Evolutionary conservation across 495 filamentous ascomycete species (phyloP), one percentile per base, ranked within the genome.

Genomic region (Penicillium soppii): DNA sequence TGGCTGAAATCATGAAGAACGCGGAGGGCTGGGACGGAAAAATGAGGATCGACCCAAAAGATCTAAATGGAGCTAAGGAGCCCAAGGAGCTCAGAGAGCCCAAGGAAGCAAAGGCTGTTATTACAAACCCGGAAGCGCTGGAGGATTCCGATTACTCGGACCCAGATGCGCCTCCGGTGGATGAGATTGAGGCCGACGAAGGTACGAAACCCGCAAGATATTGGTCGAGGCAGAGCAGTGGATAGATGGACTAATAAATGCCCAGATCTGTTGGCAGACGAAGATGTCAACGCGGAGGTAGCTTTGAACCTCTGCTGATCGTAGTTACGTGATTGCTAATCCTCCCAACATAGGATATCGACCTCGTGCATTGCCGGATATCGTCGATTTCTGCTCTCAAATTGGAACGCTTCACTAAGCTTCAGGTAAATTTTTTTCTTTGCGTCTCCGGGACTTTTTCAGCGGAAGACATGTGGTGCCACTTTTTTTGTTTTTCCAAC

Each of bases 1-100:
- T 26, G 13, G 29, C 27, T n/a, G 32, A 37, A 47, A 66, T 43
- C 32, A 74, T 76, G 65, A 78, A 74, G 53, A 75, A 89, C 62
- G 86, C 84, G 67, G 89, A 87, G 61, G 91, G 91, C 46, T 97
- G 91, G 91, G 91, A 96, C 71, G 92, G 92, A 44, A 97, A 97
- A 70, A 78, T 95, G 43, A 78, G 92, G 13, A 82, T 87, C 43
- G 86, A 84, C 53, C 80, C 69, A 35, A 78, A n/a, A n/a, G n/a
- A n/a, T n/a, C n/a, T n/a, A n/a, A n/a, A n/a, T n/a, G n/a, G n/a
- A n/a, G n/a, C n/a, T n/a, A n/a, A n/a, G n/a, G n/a, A n/a, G n/a
- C n/a, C n/a, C n/a, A n/a, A n/a, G n/a, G n/a, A n/a, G n/a, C n/a
- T n/a, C n/a, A n/a, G n/a, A n/a, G n/a, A n/a, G n/a, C n/a, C n/a